Evolutionary conservation across 805 yeast species (phyloP).

Genomic region (Suhomyces xylopsoci): DNA sequence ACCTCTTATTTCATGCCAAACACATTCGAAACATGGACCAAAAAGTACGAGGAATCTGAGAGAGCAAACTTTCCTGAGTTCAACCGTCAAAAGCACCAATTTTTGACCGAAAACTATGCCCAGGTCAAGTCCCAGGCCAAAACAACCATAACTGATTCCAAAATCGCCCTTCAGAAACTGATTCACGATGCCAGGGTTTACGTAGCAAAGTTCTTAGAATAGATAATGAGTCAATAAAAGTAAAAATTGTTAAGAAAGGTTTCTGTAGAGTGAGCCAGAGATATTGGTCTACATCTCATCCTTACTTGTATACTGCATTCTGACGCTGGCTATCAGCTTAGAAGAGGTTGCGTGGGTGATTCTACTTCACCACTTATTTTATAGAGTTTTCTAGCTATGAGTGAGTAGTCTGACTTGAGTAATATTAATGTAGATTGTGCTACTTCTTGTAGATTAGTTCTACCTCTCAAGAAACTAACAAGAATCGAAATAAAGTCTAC

Average conservation of each 20-base stretch:
- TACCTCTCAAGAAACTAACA: no score
- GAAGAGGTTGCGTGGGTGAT: no score
- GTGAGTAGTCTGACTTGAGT: no score
- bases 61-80: slow-evolving; percentile 29
- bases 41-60: slow-evolving; percentile 24
- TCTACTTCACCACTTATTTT: no score
- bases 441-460: no score
- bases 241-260: neutral
- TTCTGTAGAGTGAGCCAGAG: no score
- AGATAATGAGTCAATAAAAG: neutral
- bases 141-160: slow-evolving; percentile 9
- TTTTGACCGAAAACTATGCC: slow-evolving; percentile 5
- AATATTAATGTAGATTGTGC: no score
- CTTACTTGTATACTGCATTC: no score
- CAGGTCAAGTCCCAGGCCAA: slow-evolving; percentile 9
- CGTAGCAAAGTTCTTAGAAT: slow-evolving; percentile 10
- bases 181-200: slow-evolving; percentile 28
- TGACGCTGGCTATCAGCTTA: no score
- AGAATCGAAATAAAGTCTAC: neutral
- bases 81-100: slow-evolving; percentile 24
- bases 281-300: neutral
- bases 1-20: slow-evolving; percentile 52
- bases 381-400: no score
- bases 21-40: slow-evolving; percentile 28
- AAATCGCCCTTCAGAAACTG: slow-evolving; percentile 14